Evolutionary conservation across 129 eudicot genomes (phyloP).

Genomic region (Dittrichia graveolens): DNA sequence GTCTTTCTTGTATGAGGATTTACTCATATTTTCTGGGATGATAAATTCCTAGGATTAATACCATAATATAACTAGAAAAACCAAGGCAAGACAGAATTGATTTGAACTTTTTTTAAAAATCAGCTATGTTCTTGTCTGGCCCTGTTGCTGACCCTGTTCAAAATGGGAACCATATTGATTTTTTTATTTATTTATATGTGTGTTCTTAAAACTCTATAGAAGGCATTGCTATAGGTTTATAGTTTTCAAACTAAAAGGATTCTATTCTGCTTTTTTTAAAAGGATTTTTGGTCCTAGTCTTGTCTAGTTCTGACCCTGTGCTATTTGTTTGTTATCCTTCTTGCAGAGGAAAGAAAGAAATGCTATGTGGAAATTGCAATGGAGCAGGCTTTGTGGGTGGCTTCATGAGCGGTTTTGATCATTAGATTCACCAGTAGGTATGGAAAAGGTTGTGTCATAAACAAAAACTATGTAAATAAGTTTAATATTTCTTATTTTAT

Average conservation of each 20-base stretch:
- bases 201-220: no score
- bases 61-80: no score
- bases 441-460: background rate
- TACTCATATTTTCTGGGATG: no score
- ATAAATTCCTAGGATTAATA: no score
- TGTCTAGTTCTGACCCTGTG: background rate
- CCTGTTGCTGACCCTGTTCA: background rate
- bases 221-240: background rate
- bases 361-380: constrained; percentile 78
- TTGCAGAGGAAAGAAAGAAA: constrained; percentile 75
- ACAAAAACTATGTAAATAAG: constrained; percentile 30
- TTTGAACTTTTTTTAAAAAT: background rate
- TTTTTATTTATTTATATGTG: background rate
- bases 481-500: background rate
- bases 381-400: constrained; percentile 93
- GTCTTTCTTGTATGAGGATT: no score
- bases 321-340: constrained; percentile 19
- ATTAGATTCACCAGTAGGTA: constrained; percentile 35
- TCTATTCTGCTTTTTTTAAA: no score
- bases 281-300: background rate
- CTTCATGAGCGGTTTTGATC: constrained; percentile 69
- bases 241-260: background rate
- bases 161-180: background rate
- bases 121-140: background rate
- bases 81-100: no score